Base-by-base conservation (phyloP, 495 filamentous ascomycete species). In the Astrothelium macrocarpum region DNA sequence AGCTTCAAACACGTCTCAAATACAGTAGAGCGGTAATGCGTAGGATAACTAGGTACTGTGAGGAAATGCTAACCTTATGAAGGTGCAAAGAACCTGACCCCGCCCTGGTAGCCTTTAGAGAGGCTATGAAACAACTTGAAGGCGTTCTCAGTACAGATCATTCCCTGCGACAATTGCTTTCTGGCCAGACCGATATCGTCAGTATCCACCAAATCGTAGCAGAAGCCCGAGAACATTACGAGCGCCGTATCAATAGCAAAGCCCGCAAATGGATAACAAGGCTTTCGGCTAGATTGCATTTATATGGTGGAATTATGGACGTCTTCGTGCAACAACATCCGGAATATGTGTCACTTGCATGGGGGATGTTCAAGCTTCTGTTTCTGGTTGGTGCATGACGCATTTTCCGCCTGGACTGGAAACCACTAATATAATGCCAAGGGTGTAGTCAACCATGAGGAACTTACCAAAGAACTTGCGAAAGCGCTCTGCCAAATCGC, bases 401-500 rank as follows among this genome's bases (percentile, higher is more conserved):
- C 49, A 20, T 56, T 56, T 20, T 9, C n/a, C n/a, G 26, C n/a
- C 32, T 60, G 3, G 59, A 3, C 20, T 60, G 11, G 20, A 12
- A 10, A 60, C 20, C 36, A 32, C 59, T 60, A n/a, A 32, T 20
- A 4, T 10, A 10, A 26, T 28, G 31, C 9, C 32, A 9, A 62
- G 60, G 64, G 59, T 2, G 60, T 74, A 2, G 56, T 66, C 31
- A 74, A 76, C 39, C 70, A 75, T 34, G 69, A 70, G 53, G 64
- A 76, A 42, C 49, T 68, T 1, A 66, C 67, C 16, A 63, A 10
- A 28, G 32, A 67, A 29, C 64, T 74, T n/a, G 62, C 68, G 20
- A 71, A 73, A 70, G 71, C 67, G 2, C 59, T 75, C 5, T 69
- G 62, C 32, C 18, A 43, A 2, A 73, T 78, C 34, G 76, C 69